Percentiles rank a stretch among this genome's conserved stretches.
phyloP scores from a whole-genome alignment of 116 monocot species.

The Thalassia testudinum region DNA sequence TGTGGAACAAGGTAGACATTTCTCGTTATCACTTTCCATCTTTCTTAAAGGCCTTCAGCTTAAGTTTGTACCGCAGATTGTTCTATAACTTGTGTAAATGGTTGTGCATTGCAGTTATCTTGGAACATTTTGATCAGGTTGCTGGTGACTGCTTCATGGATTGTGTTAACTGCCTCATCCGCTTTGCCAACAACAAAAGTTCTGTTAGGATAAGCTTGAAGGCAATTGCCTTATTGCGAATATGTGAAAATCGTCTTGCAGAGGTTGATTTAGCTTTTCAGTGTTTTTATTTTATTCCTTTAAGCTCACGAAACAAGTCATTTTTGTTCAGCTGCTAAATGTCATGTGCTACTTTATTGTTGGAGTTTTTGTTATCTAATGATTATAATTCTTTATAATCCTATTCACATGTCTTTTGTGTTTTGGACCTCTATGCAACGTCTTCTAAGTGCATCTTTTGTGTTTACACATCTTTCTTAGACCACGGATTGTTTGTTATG shows the following conservation, averaged over 20 bases:
- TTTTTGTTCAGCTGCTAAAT: too few relatives aligned
- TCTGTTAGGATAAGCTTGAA: slow-evolving; percentile 85
- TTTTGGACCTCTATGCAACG: too few relatives aligned
- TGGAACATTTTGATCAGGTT: slow-evolving; percentile 99
- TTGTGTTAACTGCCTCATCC: slow-evolving; percentile 96
- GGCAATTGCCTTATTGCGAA: slow-evolving; percentile 93
- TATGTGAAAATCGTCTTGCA: slow-evolving; percentile 98
- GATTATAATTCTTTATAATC: too few relatives aligned
- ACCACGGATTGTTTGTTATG: too few relatives aligned
- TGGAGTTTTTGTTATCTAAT: too few relatives aligned
- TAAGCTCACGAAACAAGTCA: too few relatives aligned
- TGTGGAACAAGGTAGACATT: slow-evolving; percentile 76
- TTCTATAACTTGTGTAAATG: too few relatives aligned
- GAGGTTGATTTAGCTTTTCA: slow-evolving; percentile 43
- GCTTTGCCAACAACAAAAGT: slow-evolving; percentile 92
- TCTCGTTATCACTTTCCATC: background rate
- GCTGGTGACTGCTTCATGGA: slow-evolving; percentile 99
- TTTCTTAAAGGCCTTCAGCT: background rate
- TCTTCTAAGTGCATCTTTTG: too few relatives aligned
- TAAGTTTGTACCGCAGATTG: too few relatives aligned
- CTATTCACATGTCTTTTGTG: too few relatives aligned
- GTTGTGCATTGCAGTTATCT: slow-evolving; percentile 81
- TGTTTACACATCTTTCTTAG: too few relatives aligned
- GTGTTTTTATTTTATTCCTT: background rate
- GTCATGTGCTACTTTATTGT: too few relatives aligned